Percentiles rank a stretch among this genome's conserved stretches.
Evolutionary conservation across 2,329 filamentous ascomycete species (phyloP).

Genomic region (Mycogone perniciosa): DNA sequence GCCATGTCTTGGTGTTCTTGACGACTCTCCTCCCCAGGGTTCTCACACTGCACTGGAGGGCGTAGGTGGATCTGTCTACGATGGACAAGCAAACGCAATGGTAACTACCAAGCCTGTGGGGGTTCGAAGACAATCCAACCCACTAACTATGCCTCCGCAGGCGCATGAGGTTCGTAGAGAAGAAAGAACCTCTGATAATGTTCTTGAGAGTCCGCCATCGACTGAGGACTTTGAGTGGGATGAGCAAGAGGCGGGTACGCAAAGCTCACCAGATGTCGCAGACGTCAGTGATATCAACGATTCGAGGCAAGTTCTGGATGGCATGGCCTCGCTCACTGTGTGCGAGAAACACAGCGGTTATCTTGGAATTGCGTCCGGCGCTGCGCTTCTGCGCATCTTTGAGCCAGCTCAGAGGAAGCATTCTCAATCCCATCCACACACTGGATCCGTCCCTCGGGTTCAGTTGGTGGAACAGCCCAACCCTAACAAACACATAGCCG

Average conservation of each 20-base stretch:
- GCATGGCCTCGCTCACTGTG: slow-evolving; percentile 32
- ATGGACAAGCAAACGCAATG: too few species aligned
- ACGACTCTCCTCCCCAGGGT: too few species aligned
- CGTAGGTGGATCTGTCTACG: too few species aligned
- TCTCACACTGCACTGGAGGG: too few species aligned
- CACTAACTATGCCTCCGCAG: too few species aligned
- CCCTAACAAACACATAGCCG: slow-evolving; percentile 26
- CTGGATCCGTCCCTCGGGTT: slow-evolving; percentile 13
- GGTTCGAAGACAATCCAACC: too few species aligned
- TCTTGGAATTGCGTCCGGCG: slow-evolving; percentile 39
- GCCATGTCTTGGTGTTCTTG: too few species aligned
- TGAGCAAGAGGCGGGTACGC: slow-evolving; percentile 25
- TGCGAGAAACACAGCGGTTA: slow-evolving; percentile 36
- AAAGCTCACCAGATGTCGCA: slow-evolving; percentile 11
- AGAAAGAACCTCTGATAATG: neutral
- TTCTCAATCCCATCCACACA: slow-evolving; percentile 13
- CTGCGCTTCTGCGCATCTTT: slow-evolving; percentile 35
- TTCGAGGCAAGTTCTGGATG: slow-evolving; percentile 28
- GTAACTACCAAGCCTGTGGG: too few species aligned
- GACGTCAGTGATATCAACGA: slow-evolving; percentile 15
- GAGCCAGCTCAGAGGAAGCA: slow-evolving; percentile 24
- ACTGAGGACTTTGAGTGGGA: slow-evolving; percentile 33
- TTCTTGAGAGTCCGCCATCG: slow-evolving; percentile 26
- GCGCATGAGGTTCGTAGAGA: neutral
- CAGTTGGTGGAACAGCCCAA: slow-evolving; percentile 22